These are phyloP conservation scores for Pseudisothecium myosuroides DNA, from an alignment of 225 moss, liverwort and hornwort species.

Conservation along the genomic window DNA sequence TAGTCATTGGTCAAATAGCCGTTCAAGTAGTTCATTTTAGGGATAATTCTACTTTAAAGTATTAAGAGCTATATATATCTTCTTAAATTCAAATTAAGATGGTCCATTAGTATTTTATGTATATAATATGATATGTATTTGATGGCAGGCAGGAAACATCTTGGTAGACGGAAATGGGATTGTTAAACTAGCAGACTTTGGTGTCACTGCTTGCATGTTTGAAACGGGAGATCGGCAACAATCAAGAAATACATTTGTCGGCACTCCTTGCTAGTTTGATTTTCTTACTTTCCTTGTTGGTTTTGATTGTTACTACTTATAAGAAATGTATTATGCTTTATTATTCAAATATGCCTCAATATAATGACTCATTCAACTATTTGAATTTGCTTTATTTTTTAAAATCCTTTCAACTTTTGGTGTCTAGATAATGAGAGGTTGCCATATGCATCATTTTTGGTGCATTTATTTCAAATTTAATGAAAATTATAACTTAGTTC, in stretches of 20 bases:
- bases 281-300: neutral
- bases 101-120: neutral
- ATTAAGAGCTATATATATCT: neutral
- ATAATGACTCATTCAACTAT: neutral
- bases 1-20: neutral
- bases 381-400: neutral
- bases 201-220: constrained; percentile 85
- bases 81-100: neutral
- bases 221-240: constrained; percentile 75
- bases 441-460: neutral
- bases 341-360: neutral
- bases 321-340: neutral
- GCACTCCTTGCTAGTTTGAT: constrained; percentile 68
- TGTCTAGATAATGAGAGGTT: neutral
- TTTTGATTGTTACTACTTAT: too few relatives aligned
- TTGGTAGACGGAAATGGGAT: constrained; percentile 55
- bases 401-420: neutral
- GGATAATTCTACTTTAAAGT: neutral
- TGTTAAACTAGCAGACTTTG: constrained; percentile 80
- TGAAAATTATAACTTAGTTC: neutral
- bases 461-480: neutral
- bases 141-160: constrained; percentile 65
- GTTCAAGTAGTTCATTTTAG: fast-evolving
- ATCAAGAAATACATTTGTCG: constrained; percentile 74
- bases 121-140: neutral